These are phyloP conservation scores for Zoysia pacifica DNA, from an alignment of 176 grass and related monocot genomes.

Conservation along the genomic window DNA sequence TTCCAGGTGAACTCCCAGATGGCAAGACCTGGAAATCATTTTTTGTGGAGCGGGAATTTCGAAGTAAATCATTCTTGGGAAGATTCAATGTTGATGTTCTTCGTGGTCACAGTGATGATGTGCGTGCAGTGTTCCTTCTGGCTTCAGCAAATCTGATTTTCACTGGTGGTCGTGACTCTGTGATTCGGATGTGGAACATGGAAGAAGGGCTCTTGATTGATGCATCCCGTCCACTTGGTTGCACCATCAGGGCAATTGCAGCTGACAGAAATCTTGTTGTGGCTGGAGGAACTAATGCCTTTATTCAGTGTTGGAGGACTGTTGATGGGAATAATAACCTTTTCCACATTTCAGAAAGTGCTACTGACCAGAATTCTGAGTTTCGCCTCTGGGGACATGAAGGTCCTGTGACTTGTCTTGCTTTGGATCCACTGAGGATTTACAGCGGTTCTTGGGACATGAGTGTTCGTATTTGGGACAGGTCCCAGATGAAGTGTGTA, in stretches of 20 bases:
- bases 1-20: constrained; percentile 29
- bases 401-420: constrained; percentile 90
- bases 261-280: constrained; percentile 79
- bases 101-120: constrained; percentile 75
- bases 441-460: constrained; percentile 98
- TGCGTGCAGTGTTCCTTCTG: constrained; percentile 73
- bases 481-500: constrained; percentile 72
- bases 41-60: constrained; percentile 85
- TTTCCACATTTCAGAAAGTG: constrained; percentile 58
- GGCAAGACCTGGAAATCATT: constrained; percentile 74
- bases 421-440: constrained; percentile 72
- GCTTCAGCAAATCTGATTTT: constrained; percentile 73
- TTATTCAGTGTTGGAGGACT: constrained; percentile 88
- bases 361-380: constrained; percentile 50
- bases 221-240: constrained; percentile 75
- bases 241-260: constrained; percentile 81
- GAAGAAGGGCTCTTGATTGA: constrained; percentile 81
- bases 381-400: constrained; percentile 92
- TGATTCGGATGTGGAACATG: constrained; percentile 85
- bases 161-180: constrained; percentile 78
- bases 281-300: constrained; percentile 76
- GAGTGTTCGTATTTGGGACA: constrained; percentile 84
- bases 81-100: constrained; percentile 72
- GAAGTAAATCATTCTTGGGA: constrained; percentile 79
- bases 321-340: constrained; percentile 59